These are phyloP conservation scores for Trifolium fragiferum DNA, from an alignment of 306 rosid species.

Conservation along the genomic window DNA sequence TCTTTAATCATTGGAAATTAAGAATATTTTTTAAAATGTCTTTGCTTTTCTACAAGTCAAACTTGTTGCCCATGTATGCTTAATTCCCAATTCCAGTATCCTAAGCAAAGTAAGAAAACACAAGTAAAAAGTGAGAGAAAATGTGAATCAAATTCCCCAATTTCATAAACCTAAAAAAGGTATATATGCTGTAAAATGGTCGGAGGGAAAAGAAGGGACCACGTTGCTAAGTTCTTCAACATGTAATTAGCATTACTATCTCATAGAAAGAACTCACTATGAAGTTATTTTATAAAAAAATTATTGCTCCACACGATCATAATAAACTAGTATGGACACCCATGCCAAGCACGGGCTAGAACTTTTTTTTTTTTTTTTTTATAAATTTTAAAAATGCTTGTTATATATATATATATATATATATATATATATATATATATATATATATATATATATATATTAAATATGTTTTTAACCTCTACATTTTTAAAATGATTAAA, in stretches of 20 bases:
- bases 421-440: no score
- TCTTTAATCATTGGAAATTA: not conserved
- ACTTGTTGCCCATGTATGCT: constrained; percentile 44
- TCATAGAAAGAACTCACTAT: not conserved
- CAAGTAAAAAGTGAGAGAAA: constrained; percentile 30
- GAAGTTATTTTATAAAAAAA: no score
- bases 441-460: no score
- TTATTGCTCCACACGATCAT: no score
- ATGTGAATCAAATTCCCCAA: constrained; percentile 54
- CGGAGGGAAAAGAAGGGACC: constrained; percentile 45
- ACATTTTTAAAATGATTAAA: no score
- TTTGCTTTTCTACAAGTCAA: constrained; percentile 44
- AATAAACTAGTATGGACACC: no score
- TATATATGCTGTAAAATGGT: constrained; percentile 6
- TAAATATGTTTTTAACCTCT: no score
- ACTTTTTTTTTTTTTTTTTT: no score
- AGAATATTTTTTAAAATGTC: not conserved
- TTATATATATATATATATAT: no score
- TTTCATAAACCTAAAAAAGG: constrained; percentile 21
- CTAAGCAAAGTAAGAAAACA: constrained; percentile 32
- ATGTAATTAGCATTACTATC: not conserved
- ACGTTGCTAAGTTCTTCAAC: constrained; percentile 1
- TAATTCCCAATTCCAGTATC: constrained; percentile 40
- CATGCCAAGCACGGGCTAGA: no score
- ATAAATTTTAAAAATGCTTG: no score